These are phyloP conservation scores for Spathaspora sp. DNA, from an alignment of 805 yeast genomes.

Conservation along the genomic window DNA sequence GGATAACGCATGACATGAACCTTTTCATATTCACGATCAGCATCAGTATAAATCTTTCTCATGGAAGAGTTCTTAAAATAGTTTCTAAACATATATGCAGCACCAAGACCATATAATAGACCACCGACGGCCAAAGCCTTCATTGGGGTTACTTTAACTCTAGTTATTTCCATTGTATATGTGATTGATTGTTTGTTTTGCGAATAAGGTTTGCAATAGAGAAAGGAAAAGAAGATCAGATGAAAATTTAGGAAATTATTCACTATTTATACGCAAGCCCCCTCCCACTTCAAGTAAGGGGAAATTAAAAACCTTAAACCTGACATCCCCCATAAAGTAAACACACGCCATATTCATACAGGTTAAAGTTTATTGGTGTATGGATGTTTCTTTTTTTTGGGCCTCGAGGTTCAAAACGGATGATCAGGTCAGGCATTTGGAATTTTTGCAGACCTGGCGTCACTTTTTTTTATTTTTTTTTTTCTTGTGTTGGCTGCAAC, in stretches of 20 bases:
- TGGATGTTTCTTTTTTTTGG: too few relatives aligned
- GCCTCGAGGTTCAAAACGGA: too few relatives aligned
- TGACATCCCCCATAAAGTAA: too few relatives aligned
- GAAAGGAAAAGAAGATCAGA: not conserved
- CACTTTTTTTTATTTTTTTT: not conserved
- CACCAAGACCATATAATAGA: slow-evolving; percentile 27
- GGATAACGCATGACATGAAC: slow-evolving; percentile 11
- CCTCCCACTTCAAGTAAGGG: too few relatives aligned
- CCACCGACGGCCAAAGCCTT: slow-evolving; percentile 32
- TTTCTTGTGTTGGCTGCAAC: not conserved
- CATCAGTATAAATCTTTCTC: slow-evolving; percentile 24
- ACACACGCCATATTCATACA: too few relatives aligned
- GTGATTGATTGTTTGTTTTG: not conserved
- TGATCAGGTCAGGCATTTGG: too few relatives aligned
- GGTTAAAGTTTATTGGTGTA: too few relatives aligned
- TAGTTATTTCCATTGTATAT: not conserved
- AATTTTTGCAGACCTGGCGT: not conserved
- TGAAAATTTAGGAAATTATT: too few relatives aligned
- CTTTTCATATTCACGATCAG: slow-evolving; percentile 25
- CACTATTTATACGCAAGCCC: too few relatives aligned
- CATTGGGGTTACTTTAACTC: slow-evolving; percentile 11
- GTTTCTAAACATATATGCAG: slow-evolving; percentile 26
- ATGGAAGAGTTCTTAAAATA: slow-evolving; percentile 29
- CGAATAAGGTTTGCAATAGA: not conserved
- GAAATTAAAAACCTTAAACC: too few relatives aligned